phyloP scores from a whole-genome alignment of 495 filamentous ascomycete genomes.

The Neurospora sp. region DNA sequence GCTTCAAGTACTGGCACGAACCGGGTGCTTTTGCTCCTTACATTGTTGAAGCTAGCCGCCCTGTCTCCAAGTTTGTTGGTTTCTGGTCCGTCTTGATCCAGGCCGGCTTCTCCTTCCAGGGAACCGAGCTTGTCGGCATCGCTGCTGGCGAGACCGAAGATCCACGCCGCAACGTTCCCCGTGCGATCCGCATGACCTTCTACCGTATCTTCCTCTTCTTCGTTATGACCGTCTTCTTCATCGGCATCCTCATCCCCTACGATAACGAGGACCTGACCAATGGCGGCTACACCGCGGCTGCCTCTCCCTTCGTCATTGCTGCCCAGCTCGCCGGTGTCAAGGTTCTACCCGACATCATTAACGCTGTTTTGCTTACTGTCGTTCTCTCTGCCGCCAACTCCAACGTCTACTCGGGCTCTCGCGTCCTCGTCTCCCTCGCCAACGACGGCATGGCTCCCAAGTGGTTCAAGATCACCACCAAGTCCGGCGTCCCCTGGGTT shows the following conservation, averaged over 20 bases:
- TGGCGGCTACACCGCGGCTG: slow-evolving; percentile 41
- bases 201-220: slow-evolving; percentile 60
- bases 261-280: slow-evolving; percentile 40
- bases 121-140: slow-evolving; percentile 54
- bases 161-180: slow-evolving; percentile 47
- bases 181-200: slow-evolving; percentile 42
- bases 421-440: slow-evolving; percentile 54
- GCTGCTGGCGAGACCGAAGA: slow-evolving; percentile 57
- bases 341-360: slow-evolving; percentile 60
- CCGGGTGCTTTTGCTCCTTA: slow-evolving; percentile 59
- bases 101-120: slow-evolving; percentile 39
- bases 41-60: slow-evolving; percentile 25
- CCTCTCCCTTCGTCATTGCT: slow-evolving; percentile 64
- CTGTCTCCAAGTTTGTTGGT: slow-evolving; percentile 35
- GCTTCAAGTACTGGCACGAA: slow-evolving; percentile 61
- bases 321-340: slow-evolving; percentile 53
- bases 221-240: slow-evolving; percentile 54
- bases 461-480: slow-evolving; percentile 30
- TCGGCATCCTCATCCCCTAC: slow-evolving; percentile 56
- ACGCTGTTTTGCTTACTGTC: slow-evolving; percentile 56
- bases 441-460: slow-evolving; percentile 51
- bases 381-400: slow-evolving; percentile 48
- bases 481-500: slow-evolving; percentile 32
- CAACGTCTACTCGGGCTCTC: slow-evolving; percentile 51
- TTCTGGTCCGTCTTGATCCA: slow-evolving; percentile 39